phyloP scores from a whole-genome alignment of 164 flowering plant species.

The Umbilicus rupestris region DNA sequence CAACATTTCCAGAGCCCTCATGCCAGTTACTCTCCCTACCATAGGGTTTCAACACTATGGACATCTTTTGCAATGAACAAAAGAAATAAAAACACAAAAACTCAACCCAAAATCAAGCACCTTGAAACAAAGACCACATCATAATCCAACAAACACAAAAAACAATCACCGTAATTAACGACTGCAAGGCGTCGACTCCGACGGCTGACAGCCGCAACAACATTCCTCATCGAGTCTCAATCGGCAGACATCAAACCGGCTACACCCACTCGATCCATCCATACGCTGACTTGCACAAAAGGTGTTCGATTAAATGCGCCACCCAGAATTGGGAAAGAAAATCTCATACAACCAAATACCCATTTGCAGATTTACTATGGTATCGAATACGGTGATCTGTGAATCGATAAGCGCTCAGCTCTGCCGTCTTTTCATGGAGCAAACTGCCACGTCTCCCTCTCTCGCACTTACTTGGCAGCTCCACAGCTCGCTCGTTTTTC shows the following conservation, averaged over 20 bases:
- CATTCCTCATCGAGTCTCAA: slow-evolving; percentile 2
- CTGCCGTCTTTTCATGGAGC: background rate
- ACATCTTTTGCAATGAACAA: too few relatives aligned
- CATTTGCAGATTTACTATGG: background rate
- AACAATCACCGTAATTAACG: background rate
- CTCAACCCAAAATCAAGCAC: background rate
- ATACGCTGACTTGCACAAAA: background rate
- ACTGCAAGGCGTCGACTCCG: slow-evolving; percentile 2
- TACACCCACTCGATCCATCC: background rate
- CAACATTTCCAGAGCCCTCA: too few relatives aligned
- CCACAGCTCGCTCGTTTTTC: background rate
- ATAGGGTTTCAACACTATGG: too few relatives aligned
- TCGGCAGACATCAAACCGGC: background rate
- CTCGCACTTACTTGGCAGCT: slow-evolving; percentile 2
- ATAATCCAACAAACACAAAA: background rate
- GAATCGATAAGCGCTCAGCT: background rate
- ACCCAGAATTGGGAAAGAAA: background rate
- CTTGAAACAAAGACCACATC: background rate
- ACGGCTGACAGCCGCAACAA: slow-evolving; percentile 4
- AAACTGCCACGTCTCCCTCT: slow-evolving; percentile 1
- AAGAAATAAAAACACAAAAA: background rate
- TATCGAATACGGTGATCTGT: background rate
- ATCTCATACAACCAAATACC: background rate
- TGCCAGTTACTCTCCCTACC: too few relatives aligned
- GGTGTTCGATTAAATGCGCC: background rate